These are phyloP conservation scores for Cercophora newfieldiana DNA, from an alignment of 495 filamentous ascomycete species.

Conservation along the genomic window DNA sequence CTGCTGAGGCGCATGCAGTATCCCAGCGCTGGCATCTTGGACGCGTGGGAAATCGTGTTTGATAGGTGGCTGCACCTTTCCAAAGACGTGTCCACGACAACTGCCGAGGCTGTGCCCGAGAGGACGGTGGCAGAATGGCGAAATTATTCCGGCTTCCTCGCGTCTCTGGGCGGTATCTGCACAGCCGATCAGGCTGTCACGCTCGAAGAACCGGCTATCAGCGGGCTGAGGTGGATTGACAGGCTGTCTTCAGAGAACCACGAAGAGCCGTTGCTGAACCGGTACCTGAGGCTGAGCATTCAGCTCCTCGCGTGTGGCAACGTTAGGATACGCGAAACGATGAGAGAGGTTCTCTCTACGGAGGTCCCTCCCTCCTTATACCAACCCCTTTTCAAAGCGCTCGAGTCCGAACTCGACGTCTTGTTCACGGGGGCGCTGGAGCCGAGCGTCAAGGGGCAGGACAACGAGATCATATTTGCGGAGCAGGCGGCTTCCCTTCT, in stretches of 20 bases:
- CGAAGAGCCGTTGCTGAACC: constrained; percentile 57
- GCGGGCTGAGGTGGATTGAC: constrained; percentile 63
- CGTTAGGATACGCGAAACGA: constrained; percentile 61
- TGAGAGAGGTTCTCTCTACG: constrained; percentile 60
- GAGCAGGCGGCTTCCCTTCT: constrained; percentile 64
- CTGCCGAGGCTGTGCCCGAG: constrained; percentile 52
- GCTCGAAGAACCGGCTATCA: constrained; percentile 56
- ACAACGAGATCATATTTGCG: constrained; percentile 61
- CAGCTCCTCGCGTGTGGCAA: constrained; percentile 62
- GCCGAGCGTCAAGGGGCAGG: constrained; percentile 51
- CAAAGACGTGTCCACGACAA: constrained; percentile 55
- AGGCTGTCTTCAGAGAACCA: constrained; percentile 57
- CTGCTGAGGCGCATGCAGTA: constrained; percentile 59
- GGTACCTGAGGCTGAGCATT: constrained; percentile 61
- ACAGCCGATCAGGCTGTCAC: constrained; percentile 57
- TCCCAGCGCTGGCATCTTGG: constrained; percentile 60
- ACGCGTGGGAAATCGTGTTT: constrained; percentile 65
- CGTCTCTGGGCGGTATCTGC: constrained; percentile 64
- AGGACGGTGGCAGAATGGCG: constrained; percentile 60
- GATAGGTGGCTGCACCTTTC: constrained; percentile 59
- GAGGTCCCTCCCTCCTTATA: constrained; percentile 61
- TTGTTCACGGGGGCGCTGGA: constrained; percentile 55
- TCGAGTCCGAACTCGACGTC: constrained; percentile 61
- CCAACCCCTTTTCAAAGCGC: constrained; percentile 58
- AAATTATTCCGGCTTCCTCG: constrained; percentile 65